Base-by-base conservation (phyloP, 257 asterid species). In the Capsicum baccatum region DNA sequence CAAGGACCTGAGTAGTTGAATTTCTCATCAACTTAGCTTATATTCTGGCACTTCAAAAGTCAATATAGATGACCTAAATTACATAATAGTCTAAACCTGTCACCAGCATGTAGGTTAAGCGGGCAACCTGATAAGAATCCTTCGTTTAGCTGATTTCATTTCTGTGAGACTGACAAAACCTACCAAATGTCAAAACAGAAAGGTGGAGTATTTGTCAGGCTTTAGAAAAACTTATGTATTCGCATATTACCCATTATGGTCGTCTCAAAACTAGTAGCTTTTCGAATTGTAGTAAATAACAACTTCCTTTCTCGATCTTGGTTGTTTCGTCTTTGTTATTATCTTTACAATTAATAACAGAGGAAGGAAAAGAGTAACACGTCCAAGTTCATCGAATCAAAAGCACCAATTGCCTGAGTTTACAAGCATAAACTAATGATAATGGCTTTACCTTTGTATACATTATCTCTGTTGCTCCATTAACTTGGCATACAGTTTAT, bases 1-100 rank as follows among this genome's bases (percentile, higher is more conserved):
- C 16, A 85, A 37, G 3, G 57, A 21, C 69, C 35, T 42, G 55
- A 57, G 87, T 85, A 55, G 90, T 80, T 88, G 84, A 83, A 85
- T 84, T 64, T 83, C 88, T 85, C 84, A 88, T 80, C 89, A 47
- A 81, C 6, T 71, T 58, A 10, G 5, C 82, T 58, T 48, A 37
- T 69, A 26, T 64, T 55, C 16, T 33, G 80, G 17, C 33, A 9
- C 37, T 7, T 52, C 9, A 66, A 6, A 48, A 17, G 59, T 47
- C 59, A n/a, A 47, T 48, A 1, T 73, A 26, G 80, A 47, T 73
- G 37, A 73, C 80, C 80, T 73, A 70, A 73, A 47, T 54, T 50
- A 26, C 5, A 47, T 47, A n/a, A 0, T 73, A 19, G n/a, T 47
- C 6, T 42, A 47, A 47, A 73, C 11, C 42, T 48, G 60, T 73